Evolutionary conservation across 163 green algal species (phyloP).

Genomic region (Prototheca wickerhamii): DNA sequence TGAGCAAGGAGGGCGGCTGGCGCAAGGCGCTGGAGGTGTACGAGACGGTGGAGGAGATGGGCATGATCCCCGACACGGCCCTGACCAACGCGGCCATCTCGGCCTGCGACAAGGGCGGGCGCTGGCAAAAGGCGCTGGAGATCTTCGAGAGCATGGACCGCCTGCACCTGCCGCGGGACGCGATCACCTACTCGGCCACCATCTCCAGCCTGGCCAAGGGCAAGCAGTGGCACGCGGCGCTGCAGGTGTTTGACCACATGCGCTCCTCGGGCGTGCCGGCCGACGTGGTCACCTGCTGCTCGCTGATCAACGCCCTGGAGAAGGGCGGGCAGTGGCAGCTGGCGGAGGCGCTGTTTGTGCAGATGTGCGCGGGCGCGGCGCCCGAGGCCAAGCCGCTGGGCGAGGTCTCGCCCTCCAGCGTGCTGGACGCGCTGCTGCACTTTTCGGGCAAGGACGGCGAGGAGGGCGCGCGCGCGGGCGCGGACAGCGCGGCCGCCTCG

Average conservation of each 20-base stretch:
- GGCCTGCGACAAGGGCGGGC: conserved; percentile 69
- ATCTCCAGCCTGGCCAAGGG: conserved; percentile 77
- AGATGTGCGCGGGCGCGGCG: too few relatives aligned
- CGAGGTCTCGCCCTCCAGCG: conserved; percentile 14
- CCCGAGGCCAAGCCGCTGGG: too few relatives aligned
- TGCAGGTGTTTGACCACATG: conserved; percentile 36
- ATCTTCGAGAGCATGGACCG: conserved; percentile 60
- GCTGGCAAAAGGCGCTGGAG: conserved; percentile 37
- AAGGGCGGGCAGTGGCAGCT: conserved; percentile 83
- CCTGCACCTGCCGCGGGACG: conserved; percentile 51
- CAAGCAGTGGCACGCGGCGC: conserved; percentile 55
- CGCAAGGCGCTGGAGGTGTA: conserved; percentile 76
- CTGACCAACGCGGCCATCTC: conserved; percentile 82
- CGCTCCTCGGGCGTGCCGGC: conserved; percentile 58
- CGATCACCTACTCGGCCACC: conserved; percentile 77
- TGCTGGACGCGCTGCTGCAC: conserved; percentile 10
- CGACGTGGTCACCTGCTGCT: conserved; percentile 84
- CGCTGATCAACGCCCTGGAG: conserved; percentile 79
- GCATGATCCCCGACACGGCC: conserved; percentile 63
- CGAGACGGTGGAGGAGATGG: conserved; percentile 57
- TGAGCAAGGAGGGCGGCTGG: conserved; percentile 73
- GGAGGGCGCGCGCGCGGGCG: too few relatives aligned
- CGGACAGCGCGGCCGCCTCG: too few relatives aligned
- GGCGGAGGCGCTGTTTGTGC: conserved; percentile 63
- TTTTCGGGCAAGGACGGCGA: not conserved